Percentiles rank a stretch among this genome's conserved stretches.
Evolutionary conservation across 148 eudicot genomes (phyloP).

Genomic region (Silene latifolia): DNA sequence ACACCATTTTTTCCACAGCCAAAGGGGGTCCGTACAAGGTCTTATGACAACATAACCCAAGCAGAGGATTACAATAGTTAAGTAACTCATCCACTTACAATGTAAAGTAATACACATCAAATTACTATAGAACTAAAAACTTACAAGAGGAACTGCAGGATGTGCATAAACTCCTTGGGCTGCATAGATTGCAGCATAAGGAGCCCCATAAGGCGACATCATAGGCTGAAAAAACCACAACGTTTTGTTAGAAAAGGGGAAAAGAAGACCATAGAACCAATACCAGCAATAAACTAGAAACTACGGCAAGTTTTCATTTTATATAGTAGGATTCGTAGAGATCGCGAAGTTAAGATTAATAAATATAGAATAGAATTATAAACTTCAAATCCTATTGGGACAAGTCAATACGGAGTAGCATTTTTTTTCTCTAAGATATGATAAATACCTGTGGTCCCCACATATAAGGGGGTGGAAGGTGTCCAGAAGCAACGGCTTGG

Average conservation of each 20-base stretch:
- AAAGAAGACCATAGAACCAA: neutral
- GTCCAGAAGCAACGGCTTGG: slow-evolving; percentile 74
- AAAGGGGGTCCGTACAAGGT: neutral
- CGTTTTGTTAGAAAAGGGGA: neutral
- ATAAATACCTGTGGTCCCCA: slow-evolving; percentile 87
- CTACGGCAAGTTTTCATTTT: neutral
- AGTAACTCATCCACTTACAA: neutral
- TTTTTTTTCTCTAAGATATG: neutral
- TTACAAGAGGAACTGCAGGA: slow-evolving; percentile 78
- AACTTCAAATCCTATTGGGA: too few species aligned
- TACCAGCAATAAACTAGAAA: too few species aligned
- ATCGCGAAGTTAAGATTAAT: neutral
- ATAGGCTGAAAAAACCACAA: slow-evolving; percentile 50
- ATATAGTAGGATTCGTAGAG: neutral
- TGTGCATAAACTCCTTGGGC: slow-evolving; percentile 92
- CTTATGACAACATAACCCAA: neutral
- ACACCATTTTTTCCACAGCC: neutral
- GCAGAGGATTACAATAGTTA: slow-evolving; percentile 2
- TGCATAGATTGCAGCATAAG: slow-evolving; percentile 90
- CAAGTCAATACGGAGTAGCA: neutral
- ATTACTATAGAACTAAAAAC: slow-evolving; percentile 10
- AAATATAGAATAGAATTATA: neutral
- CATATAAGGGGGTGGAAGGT: slow-evolving; percentile 76
- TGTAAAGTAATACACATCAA: neutral
- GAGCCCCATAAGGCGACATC: slow-evolving; percentile 91